phyloP scores from a whole-genome alignment of 768 basidiomycete genomes.

The Hypholoma sublateritium region DNA sequence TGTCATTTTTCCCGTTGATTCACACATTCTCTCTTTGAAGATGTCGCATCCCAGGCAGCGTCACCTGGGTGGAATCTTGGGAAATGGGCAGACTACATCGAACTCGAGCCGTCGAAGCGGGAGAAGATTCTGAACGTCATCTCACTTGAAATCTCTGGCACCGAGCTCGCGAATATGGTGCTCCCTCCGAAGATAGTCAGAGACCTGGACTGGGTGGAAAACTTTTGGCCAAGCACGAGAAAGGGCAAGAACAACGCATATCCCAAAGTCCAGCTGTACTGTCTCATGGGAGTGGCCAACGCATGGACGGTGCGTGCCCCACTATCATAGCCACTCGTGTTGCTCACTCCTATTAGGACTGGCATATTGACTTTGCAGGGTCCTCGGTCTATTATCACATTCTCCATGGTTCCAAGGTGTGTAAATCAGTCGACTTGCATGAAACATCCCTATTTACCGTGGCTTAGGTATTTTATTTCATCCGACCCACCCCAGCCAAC shows the following conservation, averaged over 20 bases:
- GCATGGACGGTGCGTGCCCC: conserved; percentile 85
- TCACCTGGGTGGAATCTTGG: conserved; percentile 86
- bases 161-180: conserved; percentile 74
- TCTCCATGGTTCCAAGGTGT: conserved; percentile 78
- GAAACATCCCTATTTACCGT: not conserved
- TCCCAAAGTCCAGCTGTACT: conserved; percentile 95
- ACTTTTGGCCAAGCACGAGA: conserved; percentile 84
- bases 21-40: conserved; percentile 32
- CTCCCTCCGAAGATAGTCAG: conserved; percentile 81
- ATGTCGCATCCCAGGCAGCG: conserved; percentile 87
- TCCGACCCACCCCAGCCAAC: conserved; percentile 84
- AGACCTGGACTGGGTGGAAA: conserved; percentile 96
- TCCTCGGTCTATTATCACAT: conserved; percentile 98
- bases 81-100: conserved; percentile 89
- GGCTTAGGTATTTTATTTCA: conserved; percentile 88
- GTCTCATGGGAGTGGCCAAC: conserved; percentile 91
- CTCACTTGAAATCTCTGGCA: conserved; percentile 90
- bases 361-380: conserved; percentile 98
- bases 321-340: not conserved
- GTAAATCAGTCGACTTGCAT: conserved; percentile 6
- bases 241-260: conserved; percentile 73
- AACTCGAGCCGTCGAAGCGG: conserved; percentile 60
- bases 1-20: conserved; percentile 2
- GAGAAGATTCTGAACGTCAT: conserved; percentile 96
- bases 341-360: conserved; percentile 58